phyloP scores from a whole-genome alignment of 768 basidiomycete genomes.

The Tubosaeta sp. region DNA sequence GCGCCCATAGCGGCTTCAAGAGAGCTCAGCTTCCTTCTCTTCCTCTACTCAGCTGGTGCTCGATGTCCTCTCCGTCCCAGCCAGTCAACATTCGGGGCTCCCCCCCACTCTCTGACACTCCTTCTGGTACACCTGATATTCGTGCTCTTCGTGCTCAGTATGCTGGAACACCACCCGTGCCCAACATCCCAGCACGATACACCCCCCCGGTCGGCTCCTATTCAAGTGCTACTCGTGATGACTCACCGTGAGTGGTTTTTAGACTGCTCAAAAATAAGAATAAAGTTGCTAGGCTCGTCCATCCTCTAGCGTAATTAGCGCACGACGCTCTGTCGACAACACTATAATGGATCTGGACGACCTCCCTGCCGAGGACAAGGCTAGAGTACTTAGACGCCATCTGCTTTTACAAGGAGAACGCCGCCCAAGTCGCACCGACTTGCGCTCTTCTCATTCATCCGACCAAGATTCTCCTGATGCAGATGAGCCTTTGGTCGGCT shows the following conservation, averaged over 20 bases:
- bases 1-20: neutral
- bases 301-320: constrained; percentile 37
- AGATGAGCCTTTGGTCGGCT: constrained; percentile 20
- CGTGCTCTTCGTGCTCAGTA: constrained; percentile 64
- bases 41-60: neutral
- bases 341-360: constrained; percentile 46
- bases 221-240: constrained; percentile 8
- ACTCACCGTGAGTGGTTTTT: constrained; percentile 2
- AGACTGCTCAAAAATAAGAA: constrained; percentile 7
- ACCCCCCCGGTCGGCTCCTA: constrained; percentile 39
- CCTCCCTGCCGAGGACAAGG: constrained; percentile 80
- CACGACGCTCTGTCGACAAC: constrained; percentile 34
- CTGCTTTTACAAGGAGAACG: constrained; percentile 70
- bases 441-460: constrained; percentile 20
- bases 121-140: constrained; percentile 60
- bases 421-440: constrained; percentile 26
- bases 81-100: constrained; percentile 46
- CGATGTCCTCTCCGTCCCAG: constrained; percentile 53
- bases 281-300: constrained; percentile 14
- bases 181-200: constrained; percentile 53
- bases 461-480: constrained; percentile 18
- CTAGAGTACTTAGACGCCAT: constrained; percentile 73
- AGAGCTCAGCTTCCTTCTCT: neutral
- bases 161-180: constrained; percentile 48
- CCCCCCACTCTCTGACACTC: constrained; percentile 24